Evolutionary conservation across 805 yeast species (phyloP).

Genomic region (Yamadazyma paraphyllophila): DNA sequence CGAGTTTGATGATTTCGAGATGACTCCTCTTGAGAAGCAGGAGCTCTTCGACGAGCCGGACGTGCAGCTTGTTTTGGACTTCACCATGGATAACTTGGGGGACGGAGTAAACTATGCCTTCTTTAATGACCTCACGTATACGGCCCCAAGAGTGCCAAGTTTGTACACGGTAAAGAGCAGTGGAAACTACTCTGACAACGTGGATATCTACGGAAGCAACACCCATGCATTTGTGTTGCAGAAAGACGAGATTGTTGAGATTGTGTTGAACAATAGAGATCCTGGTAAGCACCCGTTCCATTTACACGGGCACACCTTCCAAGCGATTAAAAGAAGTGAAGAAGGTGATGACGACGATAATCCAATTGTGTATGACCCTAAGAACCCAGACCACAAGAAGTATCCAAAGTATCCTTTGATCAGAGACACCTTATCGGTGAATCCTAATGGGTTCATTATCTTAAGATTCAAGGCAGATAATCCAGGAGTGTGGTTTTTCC

Average conservation of each 20-base stretch:
- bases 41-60: slow-evolving; percentile 67
- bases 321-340: slow-evolving; percentile 69
- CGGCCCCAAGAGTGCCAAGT: slow-evolving; percentile 82
- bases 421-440: slow-evolving; percentile 78
- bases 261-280: slow-evolving; percentile 81
- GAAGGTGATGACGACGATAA: slow-evolving; percentile 53
- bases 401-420: slow-evolving; percentile 76
- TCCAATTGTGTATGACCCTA: slow-evolving; percentile 47
- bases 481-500: slow-evolving; percentile 99
- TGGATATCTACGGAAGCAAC: slow-evolving; percentile 70
- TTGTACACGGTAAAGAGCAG: slow-evolving; percentile 75
- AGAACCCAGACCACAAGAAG: slow-evolving; percentile 22
- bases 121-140: slow-evolving; percentile 82
- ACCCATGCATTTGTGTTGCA: slow-evolving; percentile 73
- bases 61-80: slow-evolving; percentile 63
- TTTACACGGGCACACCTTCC: slow-evolving; percentile 92
- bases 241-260: slow-evolving; percentile 67
- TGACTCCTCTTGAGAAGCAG: slow-evolving; percentile 27
- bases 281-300: slow-evolving; percentile 98
- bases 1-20: slow-evolving; percentile 41
- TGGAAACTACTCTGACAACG: slow-evolving; percentile 55
- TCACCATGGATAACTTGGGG: slow-evolving; percentile 78
- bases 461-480: slow-evolving; percentile 87
- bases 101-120: slow-evolving; percentile 95
- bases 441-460: slow-evolving; percentile 82